phyloP scores from a whole-genome alignment of 805 yeast species.

The Wickerhamiella nectarea region DNA sequence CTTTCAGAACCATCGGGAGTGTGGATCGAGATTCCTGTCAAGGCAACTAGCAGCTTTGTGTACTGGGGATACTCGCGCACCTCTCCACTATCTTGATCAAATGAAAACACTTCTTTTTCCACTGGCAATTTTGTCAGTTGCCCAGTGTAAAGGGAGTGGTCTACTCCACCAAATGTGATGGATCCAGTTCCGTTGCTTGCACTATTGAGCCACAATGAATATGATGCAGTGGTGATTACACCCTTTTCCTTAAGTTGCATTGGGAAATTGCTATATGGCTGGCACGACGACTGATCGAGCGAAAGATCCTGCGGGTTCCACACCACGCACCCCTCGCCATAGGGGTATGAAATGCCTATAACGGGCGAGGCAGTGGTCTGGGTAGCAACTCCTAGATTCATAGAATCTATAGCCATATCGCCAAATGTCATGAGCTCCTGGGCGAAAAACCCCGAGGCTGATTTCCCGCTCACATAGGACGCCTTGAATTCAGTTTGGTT shows the following conservation, averaged over 20 bases:
- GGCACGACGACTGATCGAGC: background rate
- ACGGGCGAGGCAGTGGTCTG: slow-evolving; percentile 51
- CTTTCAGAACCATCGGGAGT: slow-evolving; percentile 10
- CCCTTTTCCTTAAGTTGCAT: slow-evolving; percentile 27
- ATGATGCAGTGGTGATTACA: slow-evolving; percentile 28
- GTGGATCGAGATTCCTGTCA: slow-evolving; percentile 12
- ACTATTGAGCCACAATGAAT: slow-evolving; percentile 32
- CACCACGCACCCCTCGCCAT: slow-evolving; percentile 31
- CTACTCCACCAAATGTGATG: slow-evolving; percentile 31
- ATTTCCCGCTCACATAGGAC: slow-evolving; percentile 33
- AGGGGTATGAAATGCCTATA: slow-evolving; percentile 57
- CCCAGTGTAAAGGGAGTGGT: slow-evolving; percentile 27
- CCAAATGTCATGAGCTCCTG: slow-evolving; percentile 40
- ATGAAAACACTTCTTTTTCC: slow-evolving; percentile 6
- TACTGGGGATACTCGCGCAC: slow-evolving; percentile 14
- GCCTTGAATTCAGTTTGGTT: slow-evolving; percentile 23
- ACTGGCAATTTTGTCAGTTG: slow-evolving; percentile 25
- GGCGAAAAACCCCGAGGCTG: slow-evolving; percentile 39
- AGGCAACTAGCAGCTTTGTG: slow-evolving; percentile 12
- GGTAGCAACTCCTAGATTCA: slow-evolving; percentile 59
- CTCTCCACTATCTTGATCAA: slow-evolving; percentile 1
- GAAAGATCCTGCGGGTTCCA: slow-evolving; percentile 8
- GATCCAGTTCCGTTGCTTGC: slow-evolving; percentile 23
- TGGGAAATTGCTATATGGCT: slow-evolving; percentile 22
- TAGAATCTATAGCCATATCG: slow-evolving; percentile 31